These are phyloP conservation scores for Fusarium virguliforme DNA, from an alignment of 2,329 filamentous ascomycete species.

Conservation along the genomic window DNA sequence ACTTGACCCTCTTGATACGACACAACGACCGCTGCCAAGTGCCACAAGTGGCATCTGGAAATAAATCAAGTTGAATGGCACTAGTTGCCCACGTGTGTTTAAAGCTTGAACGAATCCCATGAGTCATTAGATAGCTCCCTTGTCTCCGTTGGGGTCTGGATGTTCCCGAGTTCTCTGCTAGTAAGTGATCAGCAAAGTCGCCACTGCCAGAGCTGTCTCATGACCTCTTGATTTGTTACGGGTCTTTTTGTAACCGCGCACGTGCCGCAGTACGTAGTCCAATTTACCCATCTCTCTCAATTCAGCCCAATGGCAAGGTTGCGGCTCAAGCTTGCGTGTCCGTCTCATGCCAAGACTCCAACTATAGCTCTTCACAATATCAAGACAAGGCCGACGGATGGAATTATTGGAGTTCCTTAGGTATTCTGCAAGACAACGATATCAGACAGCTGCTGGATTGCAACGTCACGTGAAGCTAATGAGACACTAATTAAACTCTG, in stretches of 20 bases:
- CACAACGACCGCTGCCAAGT: background rate
- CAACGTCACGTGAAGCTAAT: background rate
- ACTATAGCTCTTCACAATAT: background rate
- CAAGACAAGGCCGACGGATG: too few species aligned
- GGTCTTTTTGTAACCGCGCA: background rate
- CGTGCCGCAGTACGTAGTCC: too few species aligned
- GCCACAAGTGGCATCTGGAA: background rate
- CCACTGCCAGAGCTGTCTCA: background rate
- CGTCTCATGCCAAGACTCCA: background rate
- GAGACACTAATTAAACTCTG: slow-evolving; percentile 5
- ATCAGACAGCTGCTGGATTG: background rate
- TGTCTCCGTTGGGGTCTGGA: background rate
- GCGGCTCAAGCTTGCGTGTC: background rate
- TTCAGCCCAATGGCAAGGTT: background rate
- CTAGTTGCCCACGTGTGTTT: background rate
- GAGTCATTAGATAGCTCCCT: background rate
- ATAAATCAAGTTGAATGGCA: background rate
- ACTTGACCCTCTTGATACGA: background rate
- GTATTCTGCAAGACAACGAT: too few species aligned
- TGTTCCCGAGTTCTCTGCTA: background rate
- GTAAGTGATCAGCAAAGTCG: background rate
- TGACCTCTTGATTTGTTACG: background rate
- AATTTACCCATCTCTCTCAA: too few species aligned
- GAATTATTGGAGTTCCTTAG: too few species aligned
- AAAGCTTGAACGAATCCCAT: background rate